Conservation (phyloP, 352 stramenopile species). For the Phytophthora colocasiae region DNA sequence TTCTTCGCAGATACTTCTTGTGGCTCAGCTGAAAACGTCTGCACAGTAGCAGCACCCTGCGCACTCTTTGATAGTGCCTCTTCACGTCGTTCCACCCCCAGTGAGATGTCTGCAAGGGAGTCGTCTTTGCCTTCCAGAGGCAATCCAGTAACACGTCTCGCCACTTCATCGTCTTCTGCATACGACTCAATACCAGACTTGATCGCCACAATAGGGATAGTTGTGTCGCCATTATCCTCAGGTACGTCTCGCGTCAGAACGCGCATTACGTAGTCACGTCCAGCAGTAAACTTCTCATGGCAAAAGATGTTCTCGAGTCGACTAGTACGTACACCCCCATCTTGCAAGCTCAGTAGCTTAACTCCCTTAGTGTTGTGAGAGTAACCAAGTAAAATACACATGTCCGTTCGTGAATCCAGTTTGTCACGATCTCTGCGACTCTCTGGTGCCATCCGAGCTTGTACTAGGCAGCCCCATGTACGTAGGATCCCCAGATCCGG, state of each 20-base stretch:
- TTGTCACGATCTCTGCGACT: conserved; percentile 3
- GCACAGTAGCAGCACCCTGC: not conserved
- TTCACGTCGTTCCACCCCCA: not conserved
- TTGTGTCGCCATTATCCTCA: not conserved
- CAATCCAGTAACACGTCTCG: too few species aligned
- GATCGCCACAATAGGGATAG: not conserved
- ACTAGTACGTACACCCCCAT: conserved; percentile 16
- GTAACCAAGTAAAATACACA: conserved; percentile 23
- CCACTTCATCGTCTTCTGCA: too few species aligned
- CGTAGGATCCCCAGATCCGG: conserved; percentile 9
- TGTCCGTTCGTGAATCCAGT: conserved; percentile 13
- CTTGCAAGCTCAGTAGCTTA: conserved; percentile 19
- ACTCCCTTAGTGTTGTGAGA: conserved; percentile 14
- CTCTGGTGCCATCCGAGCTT: conserved; percentile 14
- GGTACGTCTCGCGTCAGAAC: not conserved
- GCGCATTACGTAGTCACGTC: not conserved
- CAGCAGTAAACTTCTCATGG: not conserved
- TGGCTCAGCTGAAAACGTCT: not conserved
- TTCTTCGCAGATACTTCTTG: not conserved
- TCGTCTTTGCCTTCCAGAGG: not conserved
- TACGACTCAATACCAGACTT: not conserved
- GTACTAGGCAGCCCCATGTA: conserved; percentile 21
- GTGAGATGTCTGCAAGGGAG: not conserved
- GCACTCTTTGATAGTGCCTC: not conserved
- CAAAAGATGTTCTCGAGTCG: conserved; percentile 22